These are phyloP conservation scores for Hura crepitans DNA, from an alignment of 441 rosid genomes.

Conservation along the genomic window DNA sequence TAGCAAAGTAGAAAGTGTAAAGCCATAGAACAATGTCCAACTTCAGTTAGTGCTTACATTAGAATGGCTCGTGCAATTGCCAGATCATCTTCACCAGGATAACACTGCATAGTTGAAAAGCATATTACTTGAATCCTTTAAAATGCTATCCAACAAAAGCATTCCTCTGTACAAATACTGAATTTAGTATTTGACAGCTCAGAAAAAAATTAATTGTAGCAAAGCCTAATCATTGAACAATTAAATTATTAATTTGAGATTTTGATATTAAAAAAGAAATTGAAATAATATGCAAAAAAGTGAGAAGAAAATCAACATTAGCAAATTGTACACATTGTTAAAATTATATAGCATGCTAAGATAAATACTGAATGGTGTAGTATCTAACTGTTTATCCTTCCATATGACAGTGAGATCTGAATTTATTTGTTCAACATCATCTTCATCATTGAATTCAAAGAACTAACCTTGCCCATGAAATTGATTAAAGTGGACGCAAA, in stretches of 20 bases:
- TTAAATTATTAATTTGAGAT: not conserved
- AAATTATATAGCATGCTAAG: not conserved
- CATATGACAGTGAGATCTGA: not conserved
- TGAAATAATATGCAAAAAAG: not conserved
- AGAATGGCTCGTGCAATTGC: constrained; percentile 80
- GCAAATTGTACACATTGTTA: not conserved
- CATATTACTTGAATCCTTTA: constrained; percentile 18
- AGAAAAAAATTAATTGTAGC: not conserved
- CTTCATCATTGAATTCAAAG: constrained; percentile 3
- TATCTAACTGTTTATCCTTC: not conserved
- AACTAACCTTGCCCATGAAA: constrained; percentile 88
- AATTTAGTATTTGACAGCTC: not conserved
- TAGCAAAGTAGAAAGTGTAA: not conserved
- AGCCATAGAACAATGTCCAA: not conserved
- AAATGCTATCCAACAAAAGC: constrained; percentile 5
- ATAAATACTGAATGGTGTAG: not conserved
- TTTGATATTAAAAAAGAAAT: not conserved
- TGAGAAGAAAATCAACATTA: not conserved
- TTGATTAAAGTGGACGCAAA: constrained; percentile 70
- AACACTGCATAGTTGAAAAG: constrained; percentile 61
- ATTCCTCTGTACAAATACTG: not conserved
- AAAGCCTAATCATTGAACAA: not conserved
- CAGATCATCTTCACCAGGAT: constrained; percentile 96
- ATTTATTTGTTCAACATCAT: not conserved
- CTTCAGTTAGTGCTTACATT: constrained; percentile 44